phyloP scores from a whole-genome alignment of 179 eudicot genomes.

The Carnegiea gigantea region DNA sequence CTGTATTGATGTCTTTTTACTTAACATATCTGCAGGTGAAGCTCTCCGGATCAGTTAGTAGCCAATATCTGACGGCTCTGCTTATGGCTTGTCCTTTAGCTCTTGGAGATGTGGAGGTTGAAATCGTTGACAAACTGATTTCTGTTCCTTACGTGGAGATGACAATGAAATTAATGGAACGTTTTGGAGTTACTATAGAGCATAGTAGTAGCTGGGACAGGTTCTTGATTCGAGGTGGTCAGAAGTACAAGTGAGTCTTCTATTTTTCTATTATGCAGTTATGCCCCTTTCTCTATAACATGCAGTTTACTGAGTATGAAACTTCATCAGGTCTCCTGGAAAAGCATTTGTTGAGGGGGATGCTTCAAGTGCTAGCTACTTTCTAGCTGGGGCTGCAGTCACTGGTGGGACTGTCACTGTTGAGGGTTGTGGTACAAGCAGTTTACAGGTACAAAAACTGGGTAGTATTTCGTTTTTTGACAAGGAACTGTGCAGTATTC shows the following conservation, averaged over 20 bases:
- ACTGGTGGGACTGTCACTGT: slow-evolving; percentile 98
- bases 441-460: slow-evolving; percentile 56
- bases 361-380: slow-evolving; percentile 99
- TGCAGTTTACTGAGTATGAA: background rate
- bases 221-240: slow-evolving; percentile 82
- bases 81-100: slow-evolving; percentile 97
- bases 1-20: slow-evolving; percentile 2
- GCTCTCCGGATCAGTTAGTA: slow-evolving; percentile 94
- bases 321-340: slow-evolving; percentile 80
- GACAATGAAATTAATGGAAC: slow-evolving; percentile 94
- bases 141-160: slow-evolving; percentile 98
- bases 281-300: background rate
- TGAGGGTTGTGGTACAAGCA: slow-evolving; percentile 98
- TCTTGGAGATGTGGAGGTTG: slow-evolving; percentile 91
- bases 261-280: background rate
- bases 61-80: slow-evolving; percentile 95
- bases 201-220: slow-evolving; percentile 56
- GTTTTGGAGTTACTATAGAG: slow-evolving; percentile 72
- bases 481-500: background rate
- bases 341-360: slow-evolving; percentile 96
- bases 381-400: slow-evolving; percentile 95
- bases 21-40: slow-evolving; percentile 60
- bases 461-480: background rate
- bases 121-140: slow-evolving; percentile 87
- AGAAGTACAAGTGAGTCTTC: slow-evolving; percentile 78